phyloP scores from a whole-genome alignment of 2,329 filamentous ascomycete genomes.

The Colletotrichum gigasporum region DNA sequence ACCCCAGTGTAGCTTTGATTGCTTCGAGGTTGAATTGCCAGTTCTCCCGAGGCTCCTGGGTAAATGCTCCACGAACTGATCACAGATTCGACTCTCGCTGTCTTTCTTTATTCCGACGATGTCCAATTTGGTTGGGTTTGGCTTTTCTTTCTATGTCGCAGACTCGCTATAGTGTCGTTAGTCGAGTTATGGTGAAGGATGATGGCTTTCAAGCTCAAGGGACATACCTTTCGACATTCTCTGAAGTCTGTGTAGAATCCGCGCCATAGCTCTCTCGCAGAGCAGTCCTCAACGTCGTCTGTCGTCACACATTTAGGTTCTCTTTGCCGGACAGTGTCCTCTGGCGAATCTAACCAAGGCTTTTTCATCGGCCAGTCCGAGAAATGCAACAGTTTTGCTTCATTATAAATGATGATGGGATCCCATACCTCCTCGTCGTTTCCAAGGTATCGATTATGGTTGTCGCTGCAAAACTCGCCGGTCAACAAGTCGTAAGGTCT shows the following conservation, averaged over 20 bases:
- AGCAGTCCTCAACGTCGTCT: conserved; percentile 19
- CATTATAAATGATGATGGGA: conserved; percentile 57
- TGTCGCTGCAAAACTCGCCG: conserved; percentile 66
- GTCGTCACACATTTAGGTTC: conserved; percentile 17
- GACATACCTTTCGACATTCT: conserved; percentile 18
- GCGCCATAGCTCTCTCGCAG: conserved; percentile 26
- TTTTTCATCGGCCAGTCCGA: conserved; percentile 36
- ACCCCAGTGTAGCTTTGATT: no score
- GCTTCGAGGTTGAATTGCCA: no score
- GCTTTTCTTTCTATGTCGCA: no score
- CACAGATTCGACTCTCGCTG: no score
- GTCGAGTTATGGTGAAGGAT: no score
- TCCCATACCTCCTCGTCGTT: conserved; percentile 62
- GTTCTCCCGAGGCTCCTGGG: no score
- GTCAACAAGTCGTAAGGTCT: conserved; percentile 69
- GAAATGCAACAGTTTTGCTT: conserved; percentile 66
- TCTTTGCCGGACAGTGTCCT: conserved; percentile 4
- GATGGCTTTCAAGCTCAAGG: no score
- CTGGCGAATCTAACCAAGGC: conserved; percentile 29
- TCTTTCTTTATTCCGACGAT: no score
- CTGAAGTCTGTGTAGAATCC: conserved; percentile 31
- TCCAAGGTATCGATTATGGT: conserved; percentile 53
- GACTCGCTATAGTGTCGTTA: no score
- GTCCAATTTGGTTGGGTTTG: no score
- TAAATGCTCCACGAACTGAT: no score